Base-by-base conservation (phyloP, 2,329 filamentous ascomycete genomes). In the Chrysoporthe austroafricana region DNA sequence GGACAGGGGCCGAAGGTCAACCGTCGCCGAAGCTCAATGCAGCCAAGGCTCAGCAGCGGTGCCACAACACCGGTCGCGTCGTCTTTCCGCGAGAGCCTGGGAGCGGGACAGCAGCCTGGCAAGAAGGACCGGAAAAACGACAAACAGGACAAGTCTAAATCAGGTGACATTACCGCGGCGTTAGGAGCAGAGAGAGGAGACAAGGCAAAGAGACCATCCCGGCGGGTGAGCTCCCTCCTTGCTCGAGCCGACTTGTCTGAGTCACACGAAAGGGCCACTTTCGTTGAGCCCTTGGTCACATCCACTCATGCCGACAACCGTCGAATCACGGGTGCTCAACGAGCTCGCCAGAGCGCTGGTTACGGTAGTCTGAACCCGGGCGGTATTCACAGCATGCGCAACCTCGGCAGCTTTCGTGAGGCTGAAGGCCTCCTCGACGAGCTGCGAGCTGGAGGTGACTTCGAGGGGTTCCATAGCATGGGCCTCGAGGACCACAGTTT, bases 151-250 rank as follows among this genome's bases (percentile, higher is more conserved):
- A 85, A 83, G 66, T 58, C 66, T 34, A 68, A 61, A 32, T 79
- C 84, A 0, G 76, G 88, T 54, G 89, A 92, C 71, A 82, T 93
- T 56, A 90, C 90, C 3, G 85, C 90, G 2, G 88, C 90, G 0
- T 79, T 95, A 66, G 86, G 91, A 54, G 91, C 93, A 66, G 85
- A 85, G 66, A 83, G 80, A 13, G 76, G 78, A n/a, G 82, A 84
- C 18, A 82, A 83, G 14, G 84, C 84, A 0, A 81, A 88, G 63
- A 83, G 88, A 68, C 88, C 87, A 70, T 90, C 88, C 21, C 88
- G 96, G 56, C 88, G 96, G 62, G 91, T 98, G 36, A 99, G 96
- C 80, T 98, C 95, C 18, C 86, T 97, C 79, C 84, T 97, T 64
- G 94, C 94, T 18, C 86, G 95, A 73, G 91, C 92, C 43, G 95